Conservation (phyloP, 1,284 basidiomycete species). For the Malassezia equina region DNA sequence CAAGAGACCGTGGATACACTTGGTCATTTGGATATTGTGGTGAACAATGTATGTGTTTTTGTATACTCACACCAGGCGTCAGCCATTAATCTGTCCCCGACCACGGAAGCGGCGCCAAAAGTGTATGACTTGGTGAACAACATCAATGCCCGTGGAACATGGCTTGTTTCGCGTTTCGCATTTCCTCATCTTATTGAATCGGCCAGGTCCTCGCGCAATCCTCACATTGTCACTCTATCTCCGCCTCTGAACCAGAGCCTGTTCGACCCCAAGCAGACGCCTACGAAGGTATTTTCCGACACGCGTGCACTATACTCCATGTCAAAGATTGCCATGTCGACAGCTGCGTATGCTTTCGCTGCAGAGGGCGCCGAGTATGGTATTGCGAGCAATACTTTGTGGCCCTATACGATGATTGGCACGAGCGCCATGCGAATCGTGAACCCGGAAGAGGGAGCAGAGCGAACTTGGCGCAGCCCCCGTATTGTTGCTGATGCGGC, state of each 20-base stretch:
- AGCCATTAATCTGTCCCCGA: slow-evolving; percentile 40
- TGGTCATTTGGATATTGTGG: slow-evolving; percentile 41
- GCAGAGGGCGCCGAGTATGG: slow-evolving; percentile 31
- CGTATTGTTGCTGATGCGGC: slow-evolving; percentile 41
- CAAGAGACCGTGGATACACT: slow-evolving; percentile 24
- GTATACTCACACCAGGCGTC: slow-evolving; percentile 21
- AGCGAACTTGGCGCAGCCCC: slow-evolving; percentile 28
- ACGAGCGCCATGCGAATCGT: slow-evolving; percentile 40
- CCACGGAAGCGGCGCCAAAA: slow-evolving; percentile 28
- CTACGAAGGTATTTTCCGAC: slow-evolving; percentile 17
- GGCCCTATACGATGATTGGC: slow-evolving; percentile 35
- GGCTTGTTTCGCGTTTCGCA: slow-evolving; percentile 35
- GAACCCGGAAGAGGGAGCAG: slow-evolving; percentile 24
- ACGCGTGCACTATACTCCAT: slow-evolving; percentile 35
- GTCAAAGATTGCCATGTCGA: slow-evolving; percentile 43
- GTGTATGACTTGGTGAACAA: slow-evolving; percentile 16
- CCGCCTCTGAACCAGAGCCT: slow-evolving; percentile 28
- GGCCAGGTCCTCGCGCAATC: slow-evolving; percentile 22
- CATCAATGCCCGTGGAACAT: slow-evolving; percentile 43
- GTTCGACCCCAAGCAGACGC: slow-evolving; percentile 20
- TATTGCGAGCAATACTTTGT: slow-evolving; percentile 37
- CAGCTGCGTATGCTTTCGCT: slow-evolving; percentile 34
- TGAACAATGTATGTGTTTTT: slow-evolving; percentile 38
- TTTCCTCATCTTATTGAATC: slow-evolving; percentile 38
- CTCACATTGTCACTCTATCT: slow-evolving; percentile 43